Percentiles rank a stretch among this genome's conserved stretches.
Conservation (phyloP, 495 filamentous ascomycete genomes). For the Cairneyella variabilis region DNA sequence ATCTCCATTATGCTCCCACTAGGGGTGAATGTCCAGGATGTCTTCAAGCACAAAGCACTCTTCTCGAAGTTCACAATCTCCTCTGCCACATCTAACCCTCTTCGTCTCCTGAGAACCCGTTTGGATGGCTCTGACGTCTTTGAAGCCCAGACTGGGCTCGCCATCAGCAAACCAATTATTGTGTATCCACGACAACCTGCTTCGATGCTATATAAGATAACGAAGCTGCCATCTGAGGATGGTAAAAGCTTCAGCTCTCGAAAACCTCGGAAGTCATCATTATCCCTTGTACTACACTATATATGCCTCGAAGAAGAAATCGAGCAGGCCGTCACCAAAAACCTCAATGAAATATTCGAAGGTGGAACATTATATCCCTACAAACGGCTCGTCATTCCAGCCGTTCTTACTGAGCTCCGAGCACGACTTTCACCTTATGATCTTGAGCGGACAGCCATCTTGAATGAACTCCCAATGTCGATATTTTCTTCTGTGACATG, state of each 20-base stretch:
- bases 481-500: constrained; percentile 27
- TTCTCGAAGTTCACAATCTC: constrained; percentile 89
- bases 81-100: constrained; percentile 66
- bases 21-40: constrained; percentile 94
- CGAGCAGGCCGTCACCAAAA: constrained; percentile 37
- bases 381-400: constrained; percentile 42
- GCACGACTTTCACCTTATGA: constrained; percentile 52
- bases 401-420: constrained; percentile 49
- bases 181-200: constrained; percentile 81
- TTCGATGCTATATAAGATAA: constrained; percentile 79
- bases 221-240: background rate
- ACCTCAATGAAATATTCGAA: constrained; percentile 36
- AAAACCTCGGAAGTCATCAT: constrained; percentile 42
- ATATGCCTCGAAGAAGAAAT: constrained; percentile 73
- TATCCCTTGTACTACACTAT: constrained; percentile 74
- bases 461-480: constrained; percentile 42
- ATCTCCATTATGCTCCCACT: constrained; percentile 71
- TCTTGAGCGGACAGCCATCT: constrained; percentile 52
- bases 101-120: constrained; percentile 66
- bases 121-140: constrained; percentile 69
- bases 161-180: constrained; percentile 49
- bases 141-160: constrained; percentile 56
- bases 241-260: constrained; percentile 28
- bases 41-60: constrained; percentile 78
- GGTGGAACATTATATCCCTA: constrained; percentile 39